phyloP scores from a whole-genome alignment of 2,329 filamentous ascomycete species.

The Helotiales sp. region DNA sequence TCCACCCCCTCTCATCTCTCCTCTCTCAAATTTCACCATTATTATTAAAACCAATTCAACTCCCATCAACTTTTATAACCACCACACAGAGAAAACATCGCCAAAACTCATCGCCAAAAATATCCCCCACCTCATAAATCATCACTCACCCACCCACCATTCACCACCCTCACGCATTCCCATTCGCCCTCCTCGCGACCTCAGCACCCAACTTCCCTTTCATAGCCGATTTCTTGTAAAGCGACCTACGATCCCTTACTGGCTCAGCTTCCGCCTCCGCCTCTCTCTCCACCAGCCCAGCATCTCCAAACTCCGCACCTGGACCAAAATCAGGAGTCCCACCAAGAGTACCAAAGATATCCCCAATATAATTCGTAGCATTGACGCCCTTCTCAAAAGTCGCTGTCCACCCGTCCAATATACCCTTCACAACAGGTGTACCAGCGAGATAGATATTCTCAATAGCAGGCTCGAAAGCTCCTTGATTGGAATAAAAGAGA shows the following conservation, averaged over 20 bases:
- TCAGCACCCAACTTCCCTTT: slow-evolving; percentile 18
- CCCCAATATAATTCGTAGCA: slow-evolving; percentile 66
- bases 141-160: no score
- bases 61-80: no score
- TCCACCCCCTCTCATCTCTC: no score
- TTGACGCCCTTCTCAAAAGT: slow-evolving; percentile 58
- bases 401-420: slow-evolving; percentile 59
- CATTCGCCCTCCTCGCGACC: slow-evolving; percentile 17
- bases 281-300: not conserved
- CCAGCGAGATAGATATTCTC: slow-evolving; percentile 68
- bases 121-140: not conserved
- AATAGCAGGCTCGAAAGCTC: slow-evolving; percentile 62
- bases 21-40: no score
- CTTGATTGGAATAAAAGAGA: slow-evolving; percentile 59
- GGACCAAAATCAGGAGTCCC: slow-evolving; percentile 66
- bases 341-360: slow-evolving; percentile 69
- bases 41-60: no score
- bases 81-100: no score
- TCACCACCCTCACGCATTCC: slow-evolving; percentile 1
- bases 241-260: not conserved
- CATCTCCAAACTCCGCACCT: slow-evolving; percentile 6
- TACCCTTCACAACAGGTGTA: slow-evolving; percentile 58
- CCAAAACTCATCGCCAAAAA: no score
- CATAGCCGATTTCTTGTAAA: not conserved
- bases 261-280: slow-evolving; percentile 4